Conservation (phyloP, 805 yeast genomes). For the Candida dajiaensis region DNA sequence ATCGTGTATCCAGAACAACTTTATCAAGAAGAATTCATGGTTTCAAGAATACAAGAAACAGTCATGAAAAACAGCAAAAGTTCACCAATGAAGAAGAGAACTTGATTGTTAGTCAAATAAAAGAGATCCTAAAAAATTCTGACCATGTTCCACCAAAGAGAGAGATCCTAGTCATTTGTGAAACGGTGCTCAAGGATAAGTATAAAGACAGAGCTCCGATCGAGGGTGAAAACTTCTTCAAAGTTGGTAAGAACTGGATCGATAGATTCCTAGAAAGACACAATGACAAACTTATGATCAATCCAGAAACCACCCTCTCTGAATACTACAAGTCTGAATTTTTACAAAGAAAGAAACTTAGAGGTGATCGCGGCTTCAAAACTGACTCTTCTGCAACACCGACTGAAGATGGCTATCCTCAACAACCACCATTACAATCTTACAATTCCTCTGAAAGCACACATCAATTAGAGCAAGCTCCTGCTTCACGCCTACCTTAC, state of each 20-base stretch:
- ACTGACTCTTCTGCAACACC: slow-evolving; percentile 13
- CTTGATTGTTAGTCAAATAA: slow-evolving; percentile 17
- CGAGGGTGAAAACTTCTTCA: slow-evolving; percentile 15
- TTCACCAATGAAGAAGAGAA: slow-evolving; percentile 24
- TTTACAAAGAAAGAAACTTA: slow-evolving; percentile 20
- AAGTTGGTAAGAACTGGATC: slow-evolving; percentile 27
- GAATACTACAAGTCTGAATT: slow-evolving; percentile 25
- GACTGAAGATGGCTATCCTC: slow-evolving; percentile 5
- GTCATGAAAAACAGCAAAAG: slow-evolving; percentile 26
- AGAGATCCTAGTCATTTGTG: slow-evolving; percentile 22
- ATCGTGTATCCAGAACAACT: slow-evolving; percentile 22
- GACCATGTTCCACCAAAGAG: slow-evolving; percentile 23
- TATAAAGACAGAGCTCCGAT: slow-evolving; percentile 11
- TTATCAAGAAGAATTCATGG: slow-evolving; percentile 25
- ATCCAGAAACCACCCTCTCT: slow-evolving; percentile 15
- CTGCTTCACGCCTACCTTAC: slow-evolving; percentile 5
- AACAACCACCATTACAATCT: slow-evolving; percentile 4
- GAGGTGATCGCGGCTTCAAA: slow-evolving; percentile 18
- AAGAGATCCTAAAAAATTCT: slow-evolving; percentile 14
- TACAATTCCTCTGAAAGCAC: slow-evolving; percentile 1
- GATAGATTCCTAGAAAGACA: slow-evolving; percentile 25
- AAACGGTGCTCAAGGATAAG: slow-evolving; percentile 18
- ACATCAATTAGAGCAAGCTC: slow-evolving; percentile 1
- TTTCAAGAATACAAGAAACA: slow-evolving; percentile 24
- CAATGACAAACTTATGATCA: slow-evolving; percentile 21